phyloP scores from a whole-genome alignment of 75 land plant genomes.

The Sequoia sempervirens region DNA sequence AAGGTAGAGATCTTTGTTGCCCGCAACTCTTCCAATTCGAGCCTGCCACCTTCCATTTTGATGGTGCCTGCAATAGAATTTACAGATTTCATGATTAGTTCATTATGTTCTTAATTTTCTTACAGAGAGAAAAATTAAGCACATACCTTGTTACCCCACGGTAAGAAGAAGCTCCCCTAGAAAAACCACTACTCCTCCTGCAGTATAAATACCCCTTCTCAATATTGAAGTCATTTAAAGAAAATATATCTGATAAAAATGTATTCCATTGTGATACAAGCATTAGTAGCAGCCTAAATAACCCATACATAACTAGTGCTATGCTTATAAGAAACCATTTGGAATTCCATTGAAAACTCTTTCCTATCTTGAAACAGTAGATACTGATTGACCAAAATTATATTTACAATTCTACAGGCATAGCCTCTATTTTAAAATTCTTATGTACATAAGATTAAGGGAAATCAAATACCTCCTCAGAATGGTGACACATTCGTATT shows the following conservation, averaged over 20 bases:
- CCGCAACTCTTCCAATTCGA: conserved; percentile 87
- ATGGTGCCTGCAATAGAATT: conserved; percentile 48
- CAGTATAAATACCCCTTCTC: neutral
- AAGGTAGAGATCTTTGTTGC: conserved; percentile 89
- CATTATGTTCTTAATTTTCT: no score
- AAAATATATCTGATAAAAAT: neutral
- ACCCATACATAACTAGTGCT: neutral
- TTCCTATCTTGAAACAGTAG: neutral
- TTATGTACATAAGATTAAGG: neutral
- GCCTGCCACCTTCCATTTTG: conserved; percentile 92
- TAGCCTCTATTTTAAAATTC: neutral
- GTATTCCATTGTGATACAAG: neutral
- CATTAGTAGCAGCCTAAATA: no score
- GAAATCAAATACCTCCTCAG: conserved; percentile 50
- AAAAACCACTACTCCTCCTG: conserved; percentile 87
- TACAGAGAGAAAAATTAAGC: neutral
- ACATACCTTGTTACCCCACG: conserved; percentile 77
- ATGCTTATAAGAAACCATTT: neutral
- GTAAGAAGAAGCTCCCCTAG: conserved; percentile 80
- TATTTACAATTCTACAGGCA: neutral
- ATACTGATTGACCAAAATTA: neutral
- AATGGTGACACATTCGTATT: conserved; percentile 61
- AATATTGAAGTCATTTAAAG: no score
- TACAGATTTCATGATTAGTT: neutral
- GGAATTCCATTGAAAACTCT: neutral